Base-by-base conservation (phyloP, 202 grass and related monocot species). In the Saccharum hybrid region DNA sequence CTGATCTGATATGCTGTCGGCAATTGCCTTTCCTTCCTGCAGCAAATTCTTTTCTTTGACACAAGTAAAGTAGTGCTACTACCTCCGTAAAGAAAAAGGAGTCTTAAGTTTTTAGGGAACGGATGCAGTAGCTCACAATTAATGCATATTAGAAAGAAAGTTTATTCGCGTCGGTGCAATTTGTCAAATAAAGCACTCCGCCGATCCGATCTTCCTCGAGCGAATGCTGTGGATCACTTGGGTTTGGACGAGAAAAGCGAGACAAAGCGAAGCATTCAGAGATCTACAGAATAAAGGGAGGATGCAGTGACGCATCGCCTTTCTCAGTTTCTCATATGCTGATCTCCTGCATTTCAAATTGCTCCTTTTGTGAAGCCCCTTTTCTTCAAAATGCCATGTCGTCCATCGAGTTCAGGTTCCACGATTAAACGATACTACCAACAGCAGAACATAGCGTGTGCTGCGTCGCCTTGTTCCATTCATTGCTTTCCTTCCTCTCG, bases 161-260 rank as follows among this genome's bases (percentile, higher is more conserved):
- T 6, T 16, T 78, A 48, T 77, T 62, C 12, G 51, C 5, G 82
- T 84, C 65, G 82, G 51, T 28, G 82, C 19, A 39, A 11, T 78
- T 71, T 72, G 66, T 72, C 66, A 62, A 60, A 49, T 21, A 85
- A 62, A 78, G 52, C 7, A 13, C 0, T 2, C 3, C 2, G 3
- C 15, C 1, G 49, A 42, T 45, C 13, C 51, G 72, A 82, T 64
- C 66, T 57, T 42, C 10, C 7, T 73, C 67, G 5, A 71, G n/a
- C 14, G 52, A 37, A 52, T 79, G 63, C 3, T 38, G 22, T 22
- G 16, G 1, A 30, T 60, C 31, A 1, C 31, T 10, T 14, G 2
- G 23, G 28, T 43, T 72, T 62, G 45, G 28, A 66, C 68, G 1
- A 36, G 43, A 78, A 78, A 83, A 45, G 80, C 8, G 12, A 70